Evolutionary conservation across 306 rosid species (phyloP).

Genomic region (Glycine soja): DNA sequence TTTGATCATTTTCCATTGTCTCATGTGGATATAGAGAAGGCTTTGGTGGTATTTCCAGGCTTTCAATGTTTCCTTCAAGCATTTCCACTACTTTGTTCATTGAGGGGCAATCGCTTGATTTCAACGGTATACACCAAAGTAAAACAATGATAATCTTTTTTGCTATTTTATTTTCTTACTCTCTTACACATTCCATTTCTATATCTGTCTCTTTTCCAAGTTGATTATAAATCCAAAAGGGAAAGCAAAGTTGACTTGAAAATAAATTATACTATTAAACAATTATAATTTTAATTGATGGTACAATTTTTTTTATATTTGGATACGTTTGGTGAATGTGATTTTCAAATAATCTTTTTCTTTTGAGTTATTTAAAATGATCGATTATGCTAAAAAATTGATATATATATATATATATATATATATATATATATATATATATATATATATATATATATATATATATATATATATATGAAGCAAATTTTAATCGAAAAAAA

Average conservation of each 20-base stretch:
- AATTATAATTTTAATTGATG: too few relatives aligned
- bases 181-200: background rate
- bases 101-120: background rate
- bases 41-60: background rate
- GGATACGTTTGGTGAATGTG: too few relatives aligned
- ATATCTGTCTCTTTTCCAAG: background rate
- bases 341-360: too few relatives aligned
- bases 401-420: too few relatives aligned
- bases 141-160: background rate
- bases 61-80: background rate
- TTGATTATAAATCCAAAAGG: background rate
- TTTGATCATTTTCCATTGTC: background rate
- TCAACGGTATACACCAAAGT: background rate
- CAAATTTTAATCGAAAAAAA: too few relatives aligned
- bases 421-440: too few relatives aligned
- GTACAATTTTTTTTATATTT: too few relatives aligned
- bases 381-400: too few relatives aligned
- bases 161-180: background rate
- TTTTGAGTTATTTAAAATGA: too few relatives aligned
- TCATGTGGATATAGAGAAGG: background rate
- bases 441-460: too few relatives aligned
- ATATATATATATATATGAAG: too few relatives aligned
- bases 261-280: too few relatives aligned
- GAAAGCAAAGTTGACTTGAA: background rate
- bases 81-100: background rate